Evolutionary conservation across 192 early-diverging fungal species (phyloP).

Genomic region (Coemansia reversa): DNA sequence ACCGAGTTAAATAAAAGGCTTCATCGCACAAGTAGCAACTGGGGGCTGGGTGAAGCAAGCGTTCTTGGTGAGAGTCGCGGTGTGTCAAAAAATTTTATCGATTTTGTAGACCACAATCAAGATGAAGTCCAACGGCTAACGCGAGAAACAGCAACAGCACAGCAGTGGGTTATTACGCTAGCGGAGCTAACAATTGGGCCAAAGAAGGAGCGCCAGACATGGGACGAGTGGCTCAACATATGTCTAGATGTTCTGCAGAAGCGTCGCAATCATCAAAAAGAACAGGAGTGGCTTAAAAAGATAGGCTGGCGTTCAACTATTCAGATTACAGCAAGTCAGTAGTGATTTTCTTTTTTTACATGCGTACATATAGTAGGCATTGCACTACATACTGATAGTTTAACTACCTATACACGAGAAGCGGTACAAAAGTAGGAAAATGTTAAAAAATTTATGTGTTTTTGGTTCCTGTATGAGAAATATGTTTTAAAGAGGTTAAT

Average conservation of each 20-base stretch:
- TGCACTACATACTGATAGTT: too few relatives aligned
- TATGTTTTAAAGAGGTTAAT: too few relatives aligned
- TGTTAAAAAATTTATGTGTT: too few relatives aligned
- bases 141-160: conserved; percentile 35
- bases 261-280: conserved; percentile 26
- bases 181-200: conserved; percentile 46
- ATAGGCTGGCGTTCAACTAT: conserved; percentile 6
- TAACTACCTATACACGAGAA: too few relatives aligned
- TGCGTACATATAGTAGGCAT: too few relatives aligned
- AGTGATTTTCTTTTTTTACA: too few relatives aligned
- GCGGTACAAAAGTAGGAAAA: too few relatives aligned
- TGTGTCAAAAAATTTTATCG: conserved; percentile 30
- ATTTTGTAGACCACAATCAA: conserved; percentile 42
- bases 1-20: conserved; percentile 24
- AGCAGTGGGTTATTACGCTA: conserved; percentile 49
- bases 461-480: too few relatives aligned
- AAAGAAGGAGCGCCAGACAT: conserved; percentile 43
- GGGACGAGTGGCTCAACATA: conserved; percentile 49
- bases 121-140: conserved; percentile 30
- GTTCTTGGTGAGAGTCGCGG: background rate
- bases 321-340: background rate
- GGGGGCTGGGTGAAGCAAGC: conserved; percentile 1
- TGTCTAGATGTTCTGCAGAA: conserved; percentile 35
- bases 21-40: background rate
- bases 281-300: conserved; percentile 35